These are phyloP conservation scores for Diaporthe humulicola DNA, from an alignment of 2,329 filamentous ascomycete species.

Conservation along the genomic window DNA sequence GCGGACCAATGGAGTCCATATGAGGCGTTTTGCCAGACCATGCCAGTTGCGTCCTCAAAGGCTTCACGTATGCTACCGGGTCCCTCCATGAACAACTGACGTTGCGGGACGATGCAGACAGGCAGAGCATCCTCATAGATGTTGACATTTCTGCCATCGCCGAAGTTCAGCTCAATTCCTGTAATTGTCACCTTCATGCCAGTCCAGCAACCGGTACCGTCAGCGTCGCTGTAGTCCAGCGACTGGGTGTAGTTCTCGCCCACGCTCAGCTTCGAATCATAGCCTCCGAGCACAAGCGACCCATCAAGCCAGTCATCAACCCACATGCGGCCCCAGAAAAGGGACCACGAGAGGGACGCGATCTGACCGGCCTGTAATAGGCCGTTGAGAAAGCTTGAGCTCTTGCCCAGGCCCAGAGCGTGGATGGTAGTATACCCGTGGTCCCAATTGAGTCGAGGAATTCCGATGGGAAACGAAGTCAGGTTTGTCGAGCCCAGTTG, in stretches of 20 bases:
- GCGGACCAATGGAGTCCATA: not conserved
- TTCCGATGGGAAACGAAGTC: slow-evolving; percentile 44
- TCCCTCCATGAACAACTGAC: not conserved
- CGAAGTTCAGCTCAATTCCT: not conserved
- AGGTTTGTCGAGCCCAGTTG: slow-evolving; percentile 32
- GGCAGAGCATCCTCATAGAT: not conserved
- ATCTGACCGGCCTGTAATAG: not conserved
- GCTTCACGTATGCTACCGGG: not conserved
- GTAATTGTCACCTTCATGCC: not conserved
- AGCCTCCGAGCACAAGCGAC: slow-evolving; percentile 5
- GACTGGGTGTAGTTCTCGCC: not conserved
- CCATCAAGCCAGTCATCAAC: slow-evolving; percentile 8
- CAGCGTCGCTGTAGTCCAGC: not conserved
- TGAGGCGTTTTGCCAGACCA: not conserved
- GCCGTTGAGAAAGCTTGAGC: not conserved
- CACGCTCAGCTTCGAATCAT: not conserved
- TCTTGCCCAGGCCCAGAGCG: slow-evolving; percentile 35
- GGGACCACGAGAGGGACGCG: not conserved
- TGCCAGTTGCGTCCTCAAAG: not conserved
- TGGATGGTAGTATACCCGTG: slow-evolving; percentile 47
- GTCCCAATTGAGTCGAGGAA: slow-evolving; percentile 47
- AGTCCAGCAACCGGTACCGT: not conserved
- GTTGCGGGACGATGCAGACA: not conserved
- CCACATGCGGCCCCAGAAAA: slow-evolving; percentile 15
- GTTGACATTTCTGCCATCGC: not conserved